Conservation (phyloP, 2,329 filamentous ascomycete genomes). For the Botrytis porri region DNA sequence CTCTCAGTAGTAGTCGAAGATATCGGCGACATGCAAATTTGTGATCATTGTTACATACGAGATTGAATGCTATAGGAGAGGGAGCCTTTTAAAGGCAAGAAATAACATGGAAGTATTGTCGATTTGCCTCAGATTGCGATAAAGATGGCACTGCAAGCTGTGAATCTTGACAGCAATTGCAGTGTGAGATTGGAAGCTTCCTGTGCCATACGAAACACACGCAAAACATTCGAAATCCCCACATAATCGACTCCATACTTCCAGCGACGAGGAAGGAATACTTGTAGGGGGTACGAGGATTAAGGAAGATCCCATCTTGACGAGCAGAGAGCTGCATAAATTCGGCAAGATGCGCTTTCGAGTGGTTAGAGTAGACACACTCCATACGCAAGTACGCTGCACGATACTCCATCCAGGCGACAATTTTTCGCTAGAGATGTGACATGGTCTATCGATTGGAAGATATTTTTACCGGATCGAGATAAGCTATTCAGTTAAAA, state of each 20-base stretch:
- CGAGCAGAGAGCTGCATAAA: background rate
- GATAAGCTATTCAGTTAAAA: background rate
- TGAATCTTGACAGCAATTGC: too few species aligned
- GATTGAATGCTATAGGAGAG: background rate
- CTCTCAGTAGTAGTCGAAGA: background rate
- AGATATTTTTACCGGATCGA: background rate
- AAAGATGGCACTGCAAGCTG: background rate
- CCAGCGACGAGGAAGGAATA: background rate
- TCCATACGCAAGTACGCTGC: background rate
- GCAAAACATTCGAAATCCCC: background rate
- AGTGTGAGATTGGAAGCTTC: background rate
- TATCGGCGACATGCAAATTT: background rate
- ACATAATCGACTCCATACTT: background rate
- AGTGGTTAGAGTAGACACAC: background rate
- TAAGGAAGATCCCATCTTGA: background rate
- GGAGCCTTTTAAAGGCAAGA: background rate
- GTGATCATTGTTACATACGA: background rate
- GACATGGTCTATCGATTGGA: background rate
- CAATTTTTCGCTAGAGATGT: background rate
- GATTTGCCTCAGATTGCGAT: background rate
- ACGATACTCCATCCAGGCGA: background rate
- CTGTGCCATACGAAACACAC: background rate
- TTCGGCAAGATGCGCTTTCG: background rate
- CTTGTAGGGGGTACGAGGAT: background rate
- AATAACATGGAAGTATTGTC: background rate